A percentile compares a stretch with the other conserved stretches of the same genome.
Conservation (phyloP, 2,329 filamentous ascomycete species). For the Ascomycota sp. region DNA sequence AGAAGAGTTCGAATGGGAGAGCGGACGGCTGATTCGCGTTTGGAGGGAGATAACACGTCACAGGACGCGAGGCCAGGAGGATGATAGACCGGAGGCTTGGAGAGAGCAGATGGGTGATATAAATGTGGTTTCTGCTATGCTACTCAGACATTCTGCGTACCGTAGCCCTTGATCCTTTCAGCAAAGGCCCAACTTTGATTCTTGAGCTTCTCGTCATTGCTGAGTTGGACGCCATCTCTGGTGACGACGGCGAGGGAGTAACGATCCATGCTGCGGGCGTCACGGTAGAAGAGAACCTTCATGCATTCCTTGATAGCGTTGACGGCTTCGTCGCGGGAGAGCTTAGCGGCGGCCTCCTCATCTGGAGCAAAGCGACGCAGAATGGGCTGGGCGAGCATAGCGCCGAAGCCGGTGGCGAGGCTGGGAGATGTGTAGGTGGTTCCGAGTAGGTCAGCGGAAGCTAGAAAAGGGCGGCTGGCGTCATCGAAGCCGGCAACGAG, state of each 20-base stretch:
- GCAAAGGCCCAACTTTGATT: conserved; percentile 97
- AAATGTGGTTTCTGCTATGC: too few species aligned
- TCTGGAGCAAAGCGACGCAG: conserved; percentile 69
- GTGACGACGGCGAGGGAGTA: conserved; percentile 86
- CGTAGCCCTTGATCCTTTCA: conserved; percentile 84
- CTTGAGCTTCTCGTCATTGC: conserved; percentile 74
- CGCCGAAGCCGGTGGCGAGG: conserved; percentile 82
- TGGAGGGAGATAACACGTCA: too few species aligned
- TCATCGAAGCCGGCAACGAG: conserved; percentile 79
- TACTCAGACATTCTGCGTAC: conserved; percentile 62
- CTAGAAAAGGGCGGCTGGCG: conserved; percentile 66
- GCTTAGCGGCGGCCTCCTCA: conserved; percentile 51
- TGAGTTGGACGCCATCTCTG: conserved; percentile 70
- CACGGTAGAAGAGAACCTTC: conserved; percentile 96
- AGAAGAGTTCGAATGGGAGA: too few species aligned
- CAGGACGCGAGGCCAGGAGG: too few species aligned
- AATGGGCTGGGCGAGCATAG: conserved; percentile 82
- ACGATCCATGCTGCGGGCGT: conserved; percentile 75
- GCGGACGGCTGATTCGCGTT: too few species aligned
- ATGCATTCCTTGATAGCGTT: conserved; percentile 76
- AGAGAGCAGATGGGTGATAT: too few species aligned
- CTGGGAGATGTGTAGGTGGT: conserved; percentile 79
- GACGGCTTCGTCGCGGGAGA: conserved; percentile 62
- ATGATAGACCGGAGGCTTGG: too few species aligned
- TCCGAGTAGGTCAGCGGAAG: conserved; percentile 75